Evolutionary conservation across 2,329 filamentous ascomycete genomes (phyloP), one percentile per base, ranked within the genome.

Genomic region (Ophiostoma sp.): DNA sequence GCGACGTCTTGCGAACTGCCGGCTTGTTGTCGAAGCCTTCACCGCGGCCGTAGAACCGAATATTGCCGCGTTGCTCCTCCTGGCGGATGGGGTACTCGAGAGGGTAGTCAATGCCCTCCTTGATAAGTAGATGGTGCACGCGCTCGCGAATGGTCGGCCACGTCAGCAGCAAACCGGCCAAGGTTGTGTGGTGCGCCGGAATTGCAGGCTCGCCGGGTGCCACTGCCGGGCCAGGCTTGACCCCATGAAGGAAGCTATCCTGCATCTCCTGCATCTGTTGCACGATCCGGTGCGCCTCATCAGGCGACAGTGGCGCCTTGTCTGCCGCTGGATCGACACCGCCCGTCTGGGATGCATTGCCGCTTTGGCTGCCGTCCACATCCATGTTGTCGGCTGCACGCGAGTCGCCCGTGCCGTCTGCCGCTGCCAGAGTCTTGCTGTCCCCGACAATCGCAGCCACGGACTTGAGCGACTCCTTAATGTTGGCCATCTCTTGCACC

Each of bases 161-260:
- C 66, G 86, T 83, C 36, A 98, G 81, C 23, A 98, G 82, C 73
- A 93, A 87, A 68, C 95, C 92, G 0, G 93, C 93, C n/a, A 93
- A 87, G 0, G 94, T 97, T 0, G 92, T 96, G 76, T 98, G 94
- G 74, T 96, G 92, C 36, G 89, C 86, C 0, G 93, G 91, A 70
- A 96, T 91, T 1, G 90, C 87, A 17, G 91, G 86, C 73, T 88
- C 85, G 66, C 87, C 88, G 0, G 85, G 84, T 15, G 79, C 81
- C 7, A 86, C 84, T 13, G 83, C 80, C 8, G 83, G 83, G 8
- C 84, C 83, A 0, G 73, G 71, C 2, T 85, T 82, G 1, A 80
- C 80, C 70, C 87, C 84, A 68, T 82, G 78, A 68, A 84, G 82
- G 41, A 86, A 83, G 54, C 84, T 84, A 67, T 80, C 77, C 13